Evolutionary conservation across 306 rosid genomes (phyloP), one percentile per base, ranked within the genome.

Genomic region (Vigna nakashimae): DNA sequence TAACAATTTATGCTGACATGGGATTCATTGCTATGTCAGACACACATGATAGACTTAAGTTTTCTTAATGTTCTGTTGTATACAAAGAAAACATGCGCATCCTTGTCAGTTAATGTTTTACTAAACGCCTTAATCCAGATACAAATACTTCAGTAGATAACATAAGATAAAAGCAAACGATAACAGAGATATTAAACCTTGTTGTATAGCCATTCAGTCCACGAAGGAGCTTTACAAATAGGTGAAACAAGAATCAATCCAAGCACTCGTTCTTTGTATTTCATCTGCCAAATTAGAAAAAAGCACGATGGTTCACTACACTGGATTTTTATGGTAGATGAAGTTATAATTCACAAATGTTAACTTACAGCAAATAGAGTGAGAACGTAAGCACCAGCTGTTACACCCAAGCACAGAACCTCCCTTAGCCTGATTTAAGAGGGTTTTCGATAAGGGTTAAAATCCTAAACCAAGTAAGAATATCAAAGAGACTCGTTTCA

Each of bases 121-220:
- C 65, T 75, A 49, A 14, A 53, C 55, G 26, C 71, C 66, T 42
- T 75, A 65, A 58, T 76, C 65, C 22, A 71, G 46, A 14, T 71
- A 36, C 32, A 50, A 55, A 79, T 51, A 69, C 65, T 80, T 67
- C 38, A 73, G 59, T 69, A 52, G 22, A 72, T 66, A 68, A 36
- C 66, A 34, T 24, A 49, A 18, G 20, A 32, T 62, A 71, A 52
- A 80, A 67, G 66, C 46, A 63, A 60, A 55, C 38, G 78, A 42
- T 36, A 63, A 59, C 28, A 24, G 72, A 77, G 76, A 75, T 42
- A 42, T 69, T 34, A 30, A 81, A 92, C 97, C 97, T 92, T 90
- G 71, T 86, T 92, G 85, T 90, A 90, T 36, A 92, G 87, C 97
- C 97, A 92, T 85, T 92, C 97, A 59, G 94, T 85, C 96, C 97